A percentile compares a stretch with the other conserved stretches of the same genome.
Conservation (phyloP, 176 grass and related monocot species). For the Guadua angustifolia region DNA sequence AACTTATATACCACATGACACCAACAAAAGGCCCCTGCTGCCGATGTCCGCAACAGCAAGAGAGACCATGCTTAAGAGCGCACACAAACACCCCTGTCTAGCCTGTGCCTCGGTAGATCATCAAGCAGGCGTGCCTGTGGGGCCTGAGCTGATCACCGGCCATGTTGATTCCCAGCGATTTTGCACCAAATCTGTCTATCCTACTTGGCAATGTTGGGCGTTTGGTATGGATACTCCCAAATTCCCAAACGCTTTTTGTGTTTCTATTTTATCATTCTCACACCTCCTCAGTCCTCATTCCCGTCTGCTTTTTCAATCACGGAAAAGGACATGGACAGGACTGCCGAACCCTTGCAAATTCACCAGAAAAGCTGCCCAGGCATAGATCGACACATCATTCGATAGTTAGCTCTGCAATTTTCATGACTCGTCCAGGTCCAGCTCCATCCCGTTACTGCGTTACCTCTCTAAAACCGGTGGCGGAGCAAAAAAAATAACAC, state of each 20-base stretch:
- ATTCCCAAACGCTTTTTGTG: not conserved
- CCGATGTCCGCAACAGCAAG: no score
- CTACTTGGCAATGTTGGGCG: not conserved
- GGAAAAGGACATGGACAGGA: not conserved
- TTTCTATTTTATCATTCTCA: not conserved
- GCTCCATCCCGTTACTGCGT: no score
- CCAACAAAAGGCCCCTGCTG: no score
- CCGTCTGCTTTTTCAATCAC: not conserved
- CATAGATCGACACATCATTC: no score
- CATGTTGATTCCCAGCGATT: conserved; percentile 27
- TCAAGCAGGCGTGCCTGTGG: conserved; percentile 17
- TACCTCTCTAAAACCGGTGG: no score
- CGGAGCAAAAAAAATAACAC: not conserved
- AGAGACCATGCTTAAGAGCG: not conserved
- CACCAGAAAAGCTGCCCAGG: not conserved
- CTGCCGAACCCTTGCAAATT: not conserved
- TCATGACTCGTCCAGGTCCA: not conserved
- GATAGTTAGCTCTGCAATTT: not conserved
- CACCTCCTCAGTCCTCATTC: no score
- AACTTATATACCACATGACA: no score
- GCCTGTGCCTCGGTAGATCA: conserved; percentile 11
- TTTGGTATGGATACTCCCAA: not conserved
- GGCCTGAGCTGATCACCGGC: conserved; percentile 36
- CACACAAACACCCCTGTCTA: not conserved
- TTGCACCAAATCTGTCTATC: conserved; percentile 12